Evolutionary conservation across 352 stramenopile species (phyloP), one percentile per base, ranked within the genome.

Genomic region (Phytophthora vignae): DNA sequence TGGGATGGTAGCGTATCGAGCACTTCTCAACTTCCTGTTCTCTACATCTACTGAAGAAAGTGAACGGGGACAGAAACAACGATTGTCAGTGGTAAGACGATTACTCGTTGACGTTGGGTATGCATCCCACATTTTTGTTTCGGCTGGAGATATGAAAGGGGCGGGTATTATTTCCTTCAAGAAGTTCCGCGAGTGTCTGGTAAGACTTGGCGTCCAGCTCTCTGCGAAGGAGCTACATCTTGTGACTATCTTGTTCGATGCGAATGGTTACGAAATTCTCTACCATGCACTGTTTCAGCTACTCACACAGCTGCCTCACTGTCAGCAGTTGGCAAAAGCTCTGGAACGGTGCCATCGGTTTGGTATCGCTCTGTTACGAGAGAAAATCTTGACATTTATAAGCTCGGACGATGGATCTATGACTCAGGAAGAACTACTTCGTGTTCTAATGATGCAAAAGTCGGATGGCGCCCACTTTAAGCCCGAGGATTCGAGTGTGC

Each of bases 11-110:
- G 77, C 75, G 4, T 92, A 86, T 64, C 72, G 46, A 5, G 54
- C 83, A 6, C 57, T 92, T 22, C 57, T 88, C 10, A 70, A 79
- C 29, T 90, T 90, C 22, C 70, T 92, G 17, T 84, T 74, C 60
- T 78, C 74, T 2, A 73, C 82, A 0, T 55, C 64, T 6, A 90
- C 73, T 1, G 71, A 82, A 46, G 73, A 83, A 22, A 59, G 44
- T 11, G 72, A 83, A 15, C 54, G 53, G n/a, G 54, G 65, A 46
- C 80, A 81, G n/a, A 71, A 64, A 12, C 53, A 68, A 15, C 60
- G 65, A 17, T 58, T 87, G 25, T 76, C 77, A 48, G 25, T 71
- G 1, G 38, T 90, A 8, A 54, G 64, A 19, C 61, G 57, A 11
- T 7, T 87, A 7, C 68, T 67, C 17, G 38, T 90, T 11, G 69